Evolutionary conservation across 768 basidiomycete species (phyloP).

Genomic region (Mycena capillaripes): DNA sequence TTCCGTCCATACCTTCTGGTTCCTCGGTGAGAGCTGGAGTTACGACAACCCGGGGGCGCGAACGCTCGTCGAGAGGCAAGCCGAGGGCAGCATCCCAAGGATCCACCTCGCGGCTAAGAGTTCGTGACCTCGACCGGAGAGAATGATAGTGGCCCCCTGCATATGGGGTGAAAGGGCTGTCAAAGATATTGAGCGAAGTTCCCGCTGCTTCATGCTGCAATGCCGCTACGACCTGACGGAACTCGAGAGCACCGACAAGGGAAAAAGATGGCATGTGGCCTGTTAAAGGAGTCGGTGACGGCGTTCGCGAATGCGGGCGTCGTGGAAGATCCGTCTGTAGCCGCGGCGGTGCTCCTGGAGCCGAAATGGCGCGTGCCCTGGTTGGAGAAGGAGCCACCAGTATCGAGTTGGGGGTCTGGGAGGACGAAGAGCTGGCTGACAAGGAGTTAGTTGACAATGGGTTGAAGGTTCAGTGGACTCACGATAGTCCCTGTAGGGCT

Average conservation of each 20-base stretch:
- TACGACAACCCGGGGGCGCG: conserved; percentile 45
- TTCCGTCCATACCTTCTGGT: conserved; percentile 31
- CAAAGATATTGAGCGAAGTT: conserved; percentile 73
- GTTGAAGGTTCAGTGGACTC: conserved; percentile 38
- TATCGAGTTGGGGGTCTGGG: conserved; percentile 42
- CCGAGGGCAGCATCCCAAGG: conserved; percentile 68
- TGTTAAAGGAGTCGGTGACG: conserved; percentile 59
- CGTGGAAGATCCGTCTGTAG: conserved; percentile 53
- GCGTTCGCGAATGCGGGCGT: conserved; percentile 61
- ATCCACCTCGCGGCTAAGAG: conserved; percentile 52
- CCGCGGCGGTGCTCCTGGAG: conserved; percentile 37
- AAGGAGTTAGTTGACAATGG: conserved; percentile 19
- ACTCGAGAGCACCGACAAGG: conserved; percentile 95
- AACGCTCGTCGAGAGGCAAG: conserved; percentile 66
- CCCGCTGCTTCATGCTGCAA: conserved; percentile 78
- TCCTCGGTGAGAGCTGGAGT: conserved; percentile 43
- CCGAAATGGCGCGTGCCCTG: conserved; percentile 49
- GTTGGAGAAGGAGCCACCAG: conserved; percentile 49
- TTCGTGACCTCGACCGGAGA: conserved; percentile 47
- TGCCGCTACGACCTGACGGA: conserved; percentile 90
- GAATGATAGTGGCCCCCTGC: conserved; percentile 81
- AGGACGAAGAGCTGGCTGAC: conserved; percentile 32
- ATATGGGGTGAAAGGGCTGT: conserved; percentile 76
- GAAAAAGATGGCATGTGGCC: conserved; percentile 85
- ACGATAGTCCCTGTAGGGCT: conserved; percentile 78